Evolutionary conservation across 2,329 filamentous ascomycete species (phyloP), one percentile per base, ranked within the genome.

Genomic region (Colletotrichum orbiculare): DNA sequence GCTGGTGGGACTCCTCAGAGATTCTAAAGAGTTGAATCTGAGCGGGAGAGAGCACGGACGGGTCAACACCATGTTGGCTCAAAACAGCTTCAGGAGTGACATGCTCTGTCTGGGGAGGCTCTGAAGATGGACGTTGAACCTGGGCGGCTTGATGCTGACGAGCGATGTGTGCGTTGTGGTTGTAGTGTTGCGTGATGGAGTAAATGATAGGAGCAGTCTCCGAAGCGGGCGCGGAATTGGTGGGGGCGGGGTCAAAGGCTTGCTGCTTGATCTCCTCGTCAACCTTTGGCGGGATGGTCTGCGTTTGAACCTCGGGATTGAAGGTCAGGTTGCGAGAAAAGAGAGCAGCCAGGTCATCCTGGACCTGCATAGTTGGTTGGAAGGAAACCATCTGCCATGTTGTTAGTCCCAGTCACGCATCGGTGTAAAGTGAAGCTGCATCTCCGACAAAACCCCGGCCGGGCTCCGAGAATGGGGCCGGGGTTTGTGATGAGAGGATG

Each of bases 291-390:
- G 64, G 74, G 38, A 71, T 68, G 42, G 75, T 67, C 60, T 73
- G 73, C 13, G 65, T 60, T 49, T 73, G 70, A 8, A 72, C 72
- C 54, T 80, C 76, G 6, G 82, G 79, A 68, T 83, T 80, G 69
- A 96, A 84, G 58, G 85, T 91, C 78, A 96, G 85, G 75, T 92
- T 91, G 70, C 88, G 88, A 55, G 91, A 85, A 77, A 97, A 94
- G 72, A 97, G 88, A 64, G 86, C 82, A n/a, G 90, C 86, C 41
- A 97, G 89, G 71, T 97, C 94, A 69, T 97, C 92, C 74, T 94
- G 89, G 72, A 89, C 85, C 77, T 91, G 88, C 81, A 87, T 85
- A 67, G 79, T 82, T 56, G 70, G 55, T 58, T 73, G 70, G 68
- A 78, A 68, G 71, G 78, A 79, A 65, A 76, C 78, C 78, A 81